Evolutionary conservation across 176 grass and related monocot species (phyloP).

Genomic region (Urochloa ruziziensis): DNA sequence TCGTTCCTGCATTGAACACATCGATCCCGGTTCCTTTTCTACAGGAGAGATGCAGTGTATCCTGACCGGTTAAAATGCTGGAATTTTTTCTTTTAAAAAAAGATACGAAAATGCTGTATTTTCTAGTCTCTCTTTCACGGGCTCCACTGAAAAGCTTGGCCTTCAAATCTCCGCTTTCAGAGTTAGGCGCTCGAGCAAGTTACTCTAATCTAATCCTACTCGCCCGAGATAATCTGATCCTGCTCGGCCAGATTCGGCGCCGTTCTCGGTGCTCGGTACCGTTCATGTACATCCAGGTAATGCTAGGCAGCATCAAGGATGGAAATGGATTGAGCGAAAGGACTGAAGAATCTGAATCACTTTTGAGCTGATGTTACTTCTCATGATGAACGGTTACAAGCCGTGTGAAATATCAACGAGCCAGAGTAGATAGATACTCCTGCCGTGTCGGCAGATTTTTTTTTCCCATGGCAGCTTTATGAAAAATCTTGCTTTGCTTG

Average conservation of each 20-base stretch:
- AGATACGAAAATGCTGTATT: background rate
- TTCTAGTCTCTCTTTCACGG: background rate
- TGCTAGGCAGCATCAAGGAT: background rate
- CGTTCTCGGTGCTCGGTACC: background rate
- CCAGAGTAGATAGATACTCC: background rate
- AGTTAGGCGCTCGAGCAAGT: background rate
- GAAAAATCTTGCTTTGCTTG: background rate
- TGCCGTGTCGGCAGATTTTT: background rate
- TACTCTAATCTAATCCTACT: background rate
- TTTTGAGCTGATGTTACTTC: background rate
- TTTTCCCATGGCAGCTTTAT: background rate
- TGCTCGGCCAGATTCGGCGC: background rate
- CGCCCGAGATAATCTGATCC: background rate
- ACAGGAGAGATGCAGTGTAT: background rate
- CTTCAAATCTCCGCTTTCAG: background rate
- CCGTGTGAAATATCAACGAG: background rate
- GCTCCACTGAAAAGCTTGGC: background rate
- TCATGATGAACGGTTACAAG: background rate
- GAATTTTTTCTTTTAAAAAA: background rate
- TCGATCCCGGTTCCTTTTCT: background rate
- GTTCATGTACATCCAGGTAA: background rate
- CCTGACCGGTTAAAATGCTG: background rate
- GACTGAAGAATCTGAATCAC: background rate
- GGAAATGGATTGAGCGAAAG: background rate
- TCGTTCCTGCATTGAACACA: constrained; percentile 30